Evolutionary conservation across 768 basidiomycete genomes (phyloP), one percentile per base, ranked within the genome.

Genomic region (Terana coerulea): DNA sequence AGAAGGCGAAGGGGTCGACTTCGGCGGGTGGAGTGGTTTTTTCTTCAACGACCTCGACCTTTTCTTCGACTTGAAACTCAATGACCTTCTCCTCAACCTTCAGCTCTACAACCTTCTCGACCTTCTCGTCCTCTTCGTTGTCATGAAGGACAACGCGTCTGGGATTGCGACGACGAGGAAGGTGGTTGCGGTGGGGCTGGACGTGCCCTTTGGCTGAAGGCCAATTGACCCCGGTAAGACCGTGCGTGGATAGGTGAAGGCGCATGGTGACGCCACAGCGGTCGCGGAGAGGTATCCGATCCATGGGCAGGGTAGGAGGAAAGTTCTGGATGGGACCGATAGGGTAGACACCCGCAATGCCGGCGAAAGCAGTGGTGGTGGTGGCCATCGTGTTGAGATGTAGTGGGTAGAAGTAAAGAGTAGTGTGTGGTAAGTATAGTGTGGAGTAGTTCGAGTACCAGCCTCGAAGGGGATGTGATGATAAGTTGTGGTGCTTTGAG

Each of bases 151-250:
- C 28, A 42, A 49, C 29, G 31, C 36, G 53, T 22, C 25, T 34
- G 6, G 29, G 49, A 2, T 45, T 49, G 24, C 53, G 49, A 11
- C 53, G 41, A 37, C 62, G 59, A 19, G 62, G 62, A 25, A 61
- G 59, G 47, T 61, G 42, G 52, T 49, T 57, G 33, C 62, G 60
- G 50, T 63, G 62, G 8, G 62, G 62, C 39, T 63, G 60, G 46
- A 57, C 19, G 51, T 61, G 58, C 22, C 55, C 60, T 37, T 56
- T 58, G 7, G 58, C 5, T 4, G 51, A 40, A 22, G 45, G 35
- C 55, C 45, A 26, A 45, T 39, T 35, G 57, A 55, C 25, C 56
- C 60, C 15, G 57, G 34, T 47, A 36, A 31, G 12, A 24, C 22
- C 49, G 39, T 50, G 36, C 37, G 49, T 50, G 1, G 39, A 25